phyloP scores from a whole-genome alignment of 2,329 filamentous ascomycete species.

The Nothophaeocryptopus gaeumannii region DNA sequence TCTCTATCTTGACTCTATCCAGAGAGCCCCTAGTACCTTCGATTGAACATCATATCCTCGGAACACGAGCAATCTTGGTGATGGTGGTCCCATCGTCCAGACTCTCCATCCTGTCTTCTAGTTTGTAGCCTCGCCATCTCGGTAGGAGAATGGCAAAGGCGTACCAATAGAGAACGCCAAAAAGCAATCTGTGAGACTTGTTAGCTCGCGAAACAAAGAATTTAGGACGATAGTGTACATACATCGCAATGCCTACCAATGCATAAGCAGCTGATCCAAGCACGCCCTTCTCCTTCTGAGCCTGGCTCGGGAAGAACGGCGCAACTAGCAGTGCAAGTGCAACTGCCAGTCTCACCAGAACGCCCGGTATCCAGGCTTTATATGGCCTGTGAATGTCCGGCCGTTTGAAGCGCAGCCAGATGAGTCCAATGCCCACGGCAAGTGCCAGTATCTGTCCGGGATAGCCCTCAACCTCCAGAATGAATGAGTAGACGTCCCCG shows the following conservation, averaged over 20 bases:
- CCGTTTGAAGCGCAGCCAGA: constrained; percentile 59
- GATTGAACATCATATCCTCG: constrained; percentile 4
- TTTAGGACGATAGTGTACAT: constrained; percentile 34
- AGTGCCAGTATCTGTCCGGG: constrained; percentile 61
- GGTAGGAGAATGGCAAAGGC: constrained; percentile 64
- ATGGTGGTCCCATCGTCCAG: constrained; percentile 66
- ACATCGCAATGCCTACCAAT: constrained; percentile 53
- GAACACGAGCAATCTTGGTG: constrained; percentile 43
- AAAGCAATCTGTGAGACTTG: constrained; percentile 47
- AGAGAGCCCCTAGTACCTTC: too few species aligned
- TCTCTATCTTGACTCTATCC: too few species aligned
- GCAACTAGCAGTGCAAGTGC: constrained; percentile 57
- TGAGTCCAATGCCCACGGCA: constrained; percentile 56
- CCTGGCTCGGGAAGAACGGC: constrained; percentile 58
- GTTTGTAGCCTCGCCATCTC: constrained; percentile 54
- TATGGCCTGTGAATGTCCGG: constrained; percentile 63
- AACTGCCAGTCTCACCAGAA: constrained; percentile 55
- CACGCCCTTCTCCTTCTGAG: constrained; percentile 45
- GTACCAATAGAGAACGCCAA: constrained; percentile 66
- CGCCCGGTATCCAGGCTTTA: constrained; percentile 61
- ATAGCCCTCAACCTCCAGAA: constrained; percentile 69
- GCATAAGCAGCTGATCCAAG: constrained; percentile 56
- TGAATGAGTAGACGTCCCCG: constrained; percentile 67
- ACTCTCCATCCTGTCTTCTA: constrained; percentile 61
- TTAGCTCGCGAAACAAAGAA: constrained; percentile 15